Percentiles rank a stretch among this genome's conserved stretches.
Evolutionary conservation across 2,329 filamentous ascomycete genomes (phyloP).

Genomic region (Alternaria brassicae): DNA sequence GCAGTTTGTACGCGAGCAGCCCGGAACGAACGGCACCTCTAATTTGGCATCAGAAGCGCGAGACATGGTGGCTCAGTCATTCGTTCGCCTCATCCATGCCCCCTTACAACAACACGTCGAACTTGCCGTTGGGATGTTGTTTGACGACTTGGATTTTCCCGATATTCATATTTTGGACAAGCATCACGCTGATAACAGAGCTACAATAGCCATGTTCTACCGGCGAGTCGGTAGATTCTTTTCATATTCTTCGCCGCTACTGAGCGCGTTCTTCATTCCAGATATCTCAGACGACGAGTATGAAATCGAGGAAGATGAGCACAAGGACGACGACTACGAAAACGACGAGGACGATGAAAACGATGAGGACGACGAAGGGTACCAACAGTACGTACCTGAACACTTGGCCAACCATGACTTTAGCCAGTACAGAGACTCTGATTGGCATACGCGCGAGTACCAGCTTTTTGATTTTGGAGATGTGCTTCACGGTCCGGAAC

Average conservation of each 20-base stretch:
- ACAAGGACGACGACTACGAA: not conserved
- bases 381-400: not conserved
- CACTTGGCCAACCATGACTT: not conserved
- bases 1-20: not conserved
- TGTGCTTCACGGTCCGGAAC: constrained; percentile 1
- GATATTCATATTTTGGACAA: not conserved
- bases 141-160: not conserved
- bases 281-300: not conserved
- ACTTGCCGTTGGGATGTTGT: no score
- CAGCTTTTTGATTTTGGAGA: not conserved
- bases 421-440: not conserved
- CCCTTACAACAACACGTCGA: not conserved
- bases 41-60: not conserved
- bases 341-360: not conserved
- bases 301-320: not conserved
- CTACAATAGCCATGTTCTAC: not conserved
- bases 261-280: not conserved
- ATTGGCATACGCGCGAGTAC: not conserved
- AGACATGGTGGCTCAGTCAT: not conserved
- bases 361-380: not conserved
- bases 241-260: not conserved
- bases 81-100: not conserved
- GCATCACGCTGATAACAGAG: not conserved
- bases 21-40: not conserved
- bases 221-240: not conserved